Base-by-base conservation (phyloP, 345 rosid genomes). In the Brassica napus region DNA sequence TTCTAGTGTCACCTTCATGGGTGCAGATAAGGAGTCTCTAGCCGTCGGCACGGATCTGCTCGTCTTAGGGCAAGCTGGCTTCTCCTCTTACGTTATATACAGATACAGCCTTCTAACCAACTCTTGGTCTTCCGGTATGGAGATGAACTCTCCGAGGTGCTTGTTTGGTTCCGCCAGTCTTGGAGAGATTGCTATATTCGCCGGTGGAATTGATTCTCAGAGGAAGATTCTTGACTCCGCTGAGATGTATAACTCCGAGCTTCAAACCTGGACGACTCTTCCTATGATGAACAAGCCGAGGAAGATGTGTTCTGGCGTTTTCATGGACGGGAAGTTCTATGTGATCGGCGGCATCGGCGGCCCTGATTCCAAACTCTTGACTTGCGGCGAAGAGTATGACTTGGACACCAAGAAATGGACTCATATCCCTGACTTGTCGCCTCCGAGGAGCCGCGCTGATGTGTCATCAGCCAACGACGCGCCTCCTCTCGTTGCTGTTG, bases 231-330 rank as follows among this genome's bases (percentile, higher is more conserved):
- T 14, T 14, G 57, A 49, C 57, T 14, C 5, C 18, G 57, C 57
- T 14, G 57, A 49, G 57, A 49, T 42, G 88, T 94, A 90, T 74
- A 94, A 94, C 82, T 94, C 97, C 0, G 98, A 90, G 92, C 89
- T 86, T 67, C 93, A 84, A 49, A 68, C 75, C 1, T 94, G 90
- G 88, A 76, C 65, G 63, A 71, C 85, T n/a, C 84, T 94, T 16
- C 96, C 94, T 0, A 85, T 83, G 87, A 92, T 94, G 98, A 84
- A 86, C 76, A 88, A 88, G 31, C 91, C 89, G 10, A 89, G 98
- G 84, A 92, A 90, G 84, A 90, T 92, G 97, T 90, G 98, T 73
- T 92, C 97, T 0, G 98, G 94, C 0, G 94, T 94, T 23, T 94
- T 94, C 61, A 94, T 94, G 94, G 94, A 90, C 65, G 86, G 90